Conservation (phyloP, 2,329 filamentous ascomycete species). For the Capronia coronata region DNA sequence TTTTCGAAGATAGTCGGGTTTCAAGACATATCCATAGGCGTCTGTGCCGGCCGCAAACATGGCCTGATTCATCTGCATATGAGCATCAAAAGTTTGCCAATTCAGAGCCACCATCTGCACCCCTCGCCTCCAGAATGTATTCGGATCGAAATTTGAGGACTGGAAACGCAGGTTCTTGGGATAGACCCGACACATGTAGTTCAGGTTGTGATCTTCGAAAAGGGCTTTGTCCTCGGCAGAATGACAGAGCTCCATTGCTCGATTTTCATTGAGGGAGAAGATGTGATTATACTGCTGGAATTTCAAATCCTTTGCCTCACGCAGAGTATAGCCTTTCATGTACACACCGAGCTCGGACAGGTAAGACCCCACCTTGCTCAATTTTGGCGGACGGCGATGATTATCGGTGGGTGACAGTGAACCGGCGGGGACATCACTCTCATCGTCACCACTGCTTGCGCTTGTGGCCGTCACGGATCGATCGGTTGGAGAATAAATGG, state of each 20-base stretch:
- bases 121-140: slow-evolving; percentile 87
- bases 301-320: slow-evolving; percentile 68
- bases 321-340: slow-evolving; percentile 72
- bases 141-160: slow-evolving; percentile 90
- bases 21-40: slow-evolving; percentile 84
- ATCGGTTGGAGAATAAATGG: slow-evolving; percentile 45
- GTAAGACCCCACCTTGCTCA: slow-evolving; percentile 77
- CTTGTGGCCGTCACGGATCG: slow-evolving; percentile 50
- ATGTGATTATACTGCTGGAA: slow-evolving; percentile 90
- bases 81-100: slow-evolving; percentile 95
- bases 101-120: slow-evolving; percentile 98
- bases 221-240: slow-evolving; percentile 68
- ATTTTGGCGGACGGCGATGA: slow-evolving; percentile 55
- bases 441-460: slow-evolving; percentile 60
- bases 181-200: slow-evolving; percentile 88
- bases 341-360: slow-evolving; percentile 82
- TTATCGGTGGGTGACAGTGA: slow-evolving; percentile 46
- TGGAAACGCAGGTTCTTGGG: slow-evolving; percentile 73
- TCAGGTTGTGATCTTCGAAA: slow-evolving; percentile 84
- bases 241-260: slow-evolving; percentile 73
- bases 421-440: slow-evolving; percentile 58
- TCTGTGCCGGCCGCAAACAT: slow-evolving; percentile 93
- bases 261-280: slow-evolving; percentile 87
- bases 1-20: slow-evolving; percentile 71
- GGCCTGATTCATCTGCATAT: slow-evolving; percentile 92